phyloP scores from a whole-genome alignment of 1,139 yeast genomes.

The Yamadazyma spencermartinsiae region DNA sequence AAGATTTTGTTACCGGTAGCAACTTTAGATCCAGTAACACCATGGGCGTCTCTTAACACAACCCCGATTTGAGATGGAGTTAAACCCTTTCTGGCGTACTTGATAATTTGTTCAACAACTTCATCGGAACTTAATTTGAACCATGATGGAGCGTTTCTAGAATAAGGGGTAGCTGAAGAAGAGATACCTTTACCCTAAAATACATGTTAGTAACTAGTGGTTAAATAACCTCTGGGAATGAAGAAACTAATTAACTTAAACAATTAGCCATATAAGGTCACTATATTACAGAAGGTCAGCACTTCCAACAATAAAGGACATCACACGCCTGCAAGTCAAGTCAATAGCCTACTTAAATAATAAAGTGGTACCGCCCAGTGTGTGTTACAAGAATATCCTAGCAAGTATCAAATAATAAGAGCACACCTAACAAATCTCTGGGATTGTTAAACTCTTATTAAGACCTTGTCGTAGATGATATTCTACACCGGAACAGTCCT shows the following conservation, averaged over 20 bases:
- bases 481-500: slow-evolving; percentile 16
- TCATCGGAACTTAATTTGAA: slow-evolving; percentile 95
- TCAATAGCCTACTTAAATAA: neutral
- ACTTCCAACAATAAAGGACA: too few relatives aligned
- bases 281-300: too few relatives aligned
- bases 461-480: slow-evolving; percentile 15
- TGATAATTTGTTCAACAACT: slow-evolving; percentile 97
- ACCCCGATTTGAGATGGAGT: slow-evolving; percentile 99
- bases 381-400: slow-evolving; percentile 8
- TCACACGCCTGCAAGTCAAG: neutral
- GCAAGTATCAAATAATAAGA: slow-evolving; percentile 16
- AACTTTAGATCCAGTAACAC: slow-evolving; percentile 96
- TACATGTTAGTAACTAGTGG: slow-evolving; percentile 10
- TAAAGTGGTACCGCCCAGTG: slow-evolving; percentile 20
- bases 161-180: slow-evolving; percentile 98
- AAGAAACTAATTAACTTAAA: too few relatives aligned
- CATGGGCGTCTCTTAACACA: slow-evolving; percentile 99
- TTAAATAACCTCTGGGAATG: too few relatives aligned
- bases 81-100: slow-evolving; percentile 99
- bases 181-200: slow-evolving; percentile 97
- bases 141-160: slow-evolving; percentile 99
- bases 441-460: slow-evolving; percentile 15
- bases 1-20: slow-evolving; percentile 99
- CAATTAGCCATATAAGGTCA: too few relatives aligned
- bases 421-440: slow-evolving; percentile 12